A percentile compares a stretch with the other conserved stretches of the same genome.
Evolutionary conservation across 1,139 yeast genomes (phyloP).

Genomic region (Blastobotrys serpentis): DNA sequence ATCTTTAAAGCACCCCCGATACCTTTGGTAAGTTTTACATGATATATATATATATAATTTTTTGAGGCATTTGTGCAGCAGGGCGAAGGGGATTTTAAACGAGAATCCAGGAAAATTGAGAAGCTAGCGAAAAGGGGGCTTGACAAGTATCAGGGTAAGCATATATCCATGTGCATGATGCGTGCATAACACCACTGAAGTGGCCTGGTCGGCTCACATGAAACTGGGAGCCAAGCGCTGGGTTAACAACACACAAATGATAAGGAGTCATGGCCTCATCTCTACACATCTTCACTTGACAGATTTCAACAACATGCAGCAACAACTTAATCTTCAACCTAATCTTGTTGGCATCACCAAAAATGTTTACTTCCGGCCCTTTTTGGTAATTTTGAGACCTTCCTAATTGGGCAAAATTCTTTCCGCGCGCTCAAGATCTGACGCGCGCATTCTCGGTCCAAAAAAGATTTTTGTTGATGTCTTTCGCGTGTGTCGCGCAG

Average conservation of each 20-base stretch:
- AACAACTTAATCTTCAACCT: background rate
- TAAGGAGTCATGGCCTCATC: no score
- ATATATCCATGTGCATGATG: no score
- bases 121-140: no score
- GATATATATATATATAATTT: no score
- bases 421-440: background rate
- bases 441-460: background rate
- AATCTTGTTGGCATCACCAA: background rate
- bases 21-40: background rate
- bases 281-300: no score
- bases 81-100: no score
- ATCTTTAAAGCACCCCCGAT: constrained; percentile 1
- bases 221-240: no score
- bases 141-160: no score
- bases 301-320: background rate
- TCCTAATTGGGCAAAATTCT: background rate
- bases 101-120: background rate
- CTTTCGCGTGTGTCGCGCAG: constrained; percentile 6
- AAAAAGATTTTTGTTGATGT: background rate
- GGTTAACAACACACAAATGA: no score
- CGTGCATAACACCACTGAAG: no score
- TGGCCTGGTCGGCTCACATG: no score
- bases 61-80: no score
- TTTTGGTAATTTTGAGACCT: background rate
- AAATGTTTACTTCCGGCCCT: background rate